Base-by-base conservation (phyloP, 1,284 basidiomycete species). In the Trichosporon sp. region DNA sequence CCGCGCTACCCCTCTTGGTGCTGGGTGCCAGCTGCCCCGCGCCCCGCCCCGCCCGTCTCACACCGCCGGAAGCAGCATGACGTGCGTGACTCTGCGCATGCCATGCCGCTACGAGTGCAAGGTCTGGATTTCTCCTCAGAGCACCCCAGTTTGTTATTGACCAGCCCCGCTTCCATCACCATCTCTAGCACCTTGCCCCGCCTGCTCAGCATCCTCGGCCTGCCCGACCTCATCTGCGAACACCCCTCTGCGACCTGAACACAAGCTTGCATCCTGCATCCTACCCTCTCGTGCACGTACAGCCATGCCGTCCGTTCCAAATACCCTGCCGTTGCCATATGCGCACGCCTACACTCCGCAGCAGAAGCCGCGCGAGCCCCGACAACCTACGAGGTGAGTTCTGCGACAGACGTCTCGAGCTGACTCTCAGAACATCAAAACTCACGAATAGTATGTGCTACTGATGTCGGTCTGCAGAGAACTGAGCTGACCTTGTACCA, bases 351-450 rank as follows among this genome's bases (percentile, higher is more conserved):
- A 65, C 36, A 19, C 32, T 14, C 59, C 63, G 14, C 49, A 58
- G 19, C 59, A 57, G 54, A 73, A 64, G n/a, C 72, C 68, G 63
- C 71, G 75, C 58, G 78, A 80, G 62, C 73, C 73, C 31, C 67
- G 79, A 57, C 78, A 79, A 66, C 78, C 78, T 21, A 79, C 76
- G 70, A 65, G 79, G 79, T 81, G 62, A 73, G 78, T n/a, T n/a
- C 32, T 21, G n/a, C 33, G 52, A n/a, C 33, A 56, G 9, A 61
- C 3, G 14, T 56, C 10, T 4, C 4, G 4, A 19, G 60, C 69
- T 65, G 31, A 64, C 54, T 2, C n/a, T 3, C 69, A 81, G 80
- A 70, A 82, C 92, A n/a, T 94, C 94, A 1, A 96, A 96, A 77
- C 67, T 77, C 1, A 73, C 71, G 9, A 78, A 69, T 23, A 79